Conservation (phyloP, 371 early-diverging fungal genomes). For the Mortierella sp. region DNA sequence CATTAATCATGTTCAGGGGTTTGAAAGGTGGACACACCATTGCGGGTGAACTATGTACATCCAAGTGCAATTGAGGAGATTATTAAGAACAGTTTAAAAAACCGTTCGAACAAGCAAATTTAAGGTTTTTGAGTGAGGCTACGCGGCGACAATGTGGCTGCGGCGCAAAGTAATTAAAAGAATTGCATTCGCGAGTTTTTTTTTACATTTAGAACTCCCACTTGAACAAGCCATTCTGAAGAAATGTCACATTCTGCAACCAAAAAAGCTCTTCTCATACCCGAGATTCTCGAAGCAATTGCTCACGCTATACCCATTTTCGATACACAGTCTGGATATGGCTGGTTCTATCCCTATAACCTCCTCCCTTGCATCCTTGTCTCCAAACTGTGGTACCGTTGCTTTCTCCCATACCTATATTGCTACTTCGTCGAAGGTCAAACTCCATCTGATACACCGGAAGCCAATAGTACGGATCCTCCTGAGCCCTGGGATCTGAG, state of each 20-base stretch:
- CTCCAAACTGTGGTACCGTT: conserved; percentile 24
- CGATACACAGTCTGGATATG: neutral
- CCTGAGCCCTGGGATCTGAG: neutral
- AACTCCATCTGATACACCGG: neutral
- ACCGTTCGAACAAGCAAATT: no score
- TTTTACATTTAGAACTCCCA: neutral
- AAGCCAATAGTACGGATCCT: no score
- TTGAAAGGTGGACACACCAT: no score
- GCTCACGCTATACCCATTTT: conserved; percentile 3
- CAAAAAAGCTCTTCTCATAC: conserved; percentile 1
- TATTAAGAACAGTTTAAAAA: no score
- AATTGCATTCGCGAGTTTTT: no score
- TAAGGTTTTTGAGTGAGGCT: no score
- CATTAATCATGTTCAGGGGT: no score
- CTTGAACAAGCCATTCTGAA: neutral
- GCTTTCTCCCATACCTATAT: conserved; percentile 27
- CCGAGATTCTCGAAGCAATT: conserved; percentile 10
- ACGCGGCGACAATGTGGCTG: no score
- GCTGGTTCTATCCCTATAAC: neutral
- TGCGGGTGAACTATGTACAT: no score
- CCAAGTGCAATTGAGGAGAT: no score
- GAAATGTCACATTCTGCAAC: no score
- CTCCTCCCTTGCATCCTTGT: conserved; percentile 25
- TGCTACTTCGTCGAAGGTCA: conserved; percentile 4
- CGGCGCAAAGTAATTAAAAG: no score